phyloP scores from a whole-genome alignment of 2,329 filamentous ascomycete genomes.

The Hypoxylon sp. region DNA sequence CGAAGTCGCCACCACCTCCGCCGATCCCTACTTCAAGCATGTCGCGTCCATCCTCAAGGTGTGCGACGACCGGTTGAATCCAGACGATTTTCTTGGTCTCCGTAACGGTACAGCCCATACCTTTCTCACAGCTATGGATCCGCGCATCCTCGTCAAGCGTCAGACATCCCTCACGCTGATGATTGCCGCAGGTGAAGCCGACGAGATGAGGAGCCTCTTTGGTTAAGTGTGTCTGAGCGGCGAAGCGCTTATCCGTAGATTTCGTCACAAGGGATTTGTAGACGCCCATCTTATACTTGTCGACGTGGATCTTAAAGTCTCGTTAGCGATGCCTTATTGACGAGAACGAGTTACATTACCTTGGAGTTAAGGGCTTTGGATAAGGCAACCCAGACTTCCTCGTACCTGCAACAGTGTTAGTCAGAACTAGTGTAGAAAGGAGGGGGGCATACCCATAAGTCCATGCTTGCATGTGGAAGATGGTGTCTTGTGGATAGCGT shows the following conservation, averaged over 20 bases:
- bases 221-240: slow-evolving; percentile 58
- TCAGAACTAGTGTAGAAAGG: neutral
- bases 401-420: slow-evolving; percentile 66
- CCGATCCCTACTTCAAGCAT: slow-evolving; percentile 81
- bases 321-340: slow-evolving; percentile 16
- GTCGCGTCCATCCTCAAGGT: slow-evolving; percentile 69
- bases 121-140: slow-evolving; percentile 89
- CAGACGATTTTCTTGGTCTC: slow-evolving; percentile 70
- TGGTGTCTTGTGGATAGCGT: slow-evolving; percentile 76
- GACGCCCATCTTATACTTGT: slow-evolving; percentile 80
- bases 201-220: slow-evolving; percentile 75
- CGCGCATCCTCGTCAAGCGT: slow-evolving; percentile 72
- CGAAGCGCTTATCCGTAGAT: slow-evolving; percentile 56
- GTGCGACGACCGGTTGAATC: slow-evolving; percentile 82
- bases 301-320: slow-evolving; percentile 77
- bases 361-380: slow-evolving; percentile 75
- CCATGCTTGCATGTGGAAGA: slow-evolving; percentile 90
- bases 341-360: slow-evolving; percentile 54
- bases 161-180: slow-evolving; percentile 75
- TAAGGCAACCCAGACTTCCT: slow-evolving; percentile 90
- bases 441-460: slow-evolving; percentile 73
- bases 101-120: slow-evolving; percentile 68
- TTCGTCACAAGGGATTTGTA: slow-evolving; percentile 73
- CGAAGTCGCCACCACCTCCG: slow-evolving; percentile 81
- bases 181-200: slow-evolving; percentile 82